These are phyloP conservation scores for Aristolochia californica DNA, from an alignment of 164 flowering plant species.

Conservation along the genomic window DNA sequence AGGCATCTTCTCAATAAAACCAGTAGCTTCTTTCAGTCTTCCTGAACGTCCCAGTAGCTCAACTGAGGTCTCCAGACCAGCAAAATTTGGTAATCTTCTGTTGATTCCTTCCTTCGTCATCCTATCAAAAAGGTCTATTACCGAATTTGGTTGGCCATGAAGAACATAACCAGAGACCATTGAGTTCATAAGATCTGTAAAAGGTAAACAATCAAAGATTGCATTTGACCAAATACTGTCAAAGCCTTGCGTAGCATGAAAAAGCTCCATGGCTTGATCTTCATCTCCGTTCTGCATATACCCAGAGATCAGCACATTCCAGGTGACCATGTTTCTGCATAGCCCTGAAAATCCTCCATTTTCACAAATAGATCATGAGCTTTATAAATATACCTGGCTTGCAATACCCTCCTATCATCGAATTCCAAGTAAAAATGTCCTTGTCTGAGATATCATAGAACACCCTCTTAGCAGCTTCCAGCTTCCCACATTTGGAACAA, in stretches of 20 bases:
- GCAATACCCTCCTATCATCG: constrained; percentile 23
- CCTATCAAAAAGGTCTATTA: constrained; percentile 11
- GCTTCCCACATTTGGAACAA: constrained; percentile 19
- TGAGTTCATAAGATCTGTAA: constrained; percentile 20
- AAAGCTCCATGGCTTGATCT: constrained; percentile 28
- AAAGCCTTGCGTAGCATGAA: constrained; percentile 22
- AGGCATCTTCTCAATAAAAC: constrained; percentile 16
- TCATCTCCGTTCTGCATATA: constrained; percentile 27
- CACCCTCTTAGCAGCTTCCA: constrained; percentile 15
- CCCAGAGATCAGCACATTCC: constrained; percentile 27
- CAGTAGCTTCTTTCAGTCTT: constrained; percentile 16
- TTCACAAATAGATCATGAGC: constrained; percentile 21
- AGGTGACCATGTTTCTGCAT: constrained; percentile 18
- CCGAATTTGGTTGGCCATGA: constrained; percentile 13
- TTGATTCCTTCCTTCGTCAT: constrained; percentile 13
- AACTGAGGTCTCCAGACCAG: constrained; percentile 18
- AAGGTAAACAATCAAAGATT: constrained; percentile 11
- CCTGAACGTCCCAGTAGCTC: constrained; percentile 20
- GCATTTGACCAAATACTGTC: constrained; percentile 20
- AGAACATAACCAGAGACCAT: constrained; percentile 17
- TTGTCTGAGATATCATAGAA: constrained; percentile 15
- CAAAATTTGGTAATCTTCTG: constrained; percentile 13
- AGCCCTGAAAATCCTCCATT: constrained; percentile 15
- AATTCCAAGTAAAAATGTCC: constrained; percentile 24
- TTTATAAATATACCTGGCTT: constrained; percentile 22